phyloP scores from a whole-genome alignment of 768 basidiomycete genomes.

The Boletus tomentosulus region DNA sequence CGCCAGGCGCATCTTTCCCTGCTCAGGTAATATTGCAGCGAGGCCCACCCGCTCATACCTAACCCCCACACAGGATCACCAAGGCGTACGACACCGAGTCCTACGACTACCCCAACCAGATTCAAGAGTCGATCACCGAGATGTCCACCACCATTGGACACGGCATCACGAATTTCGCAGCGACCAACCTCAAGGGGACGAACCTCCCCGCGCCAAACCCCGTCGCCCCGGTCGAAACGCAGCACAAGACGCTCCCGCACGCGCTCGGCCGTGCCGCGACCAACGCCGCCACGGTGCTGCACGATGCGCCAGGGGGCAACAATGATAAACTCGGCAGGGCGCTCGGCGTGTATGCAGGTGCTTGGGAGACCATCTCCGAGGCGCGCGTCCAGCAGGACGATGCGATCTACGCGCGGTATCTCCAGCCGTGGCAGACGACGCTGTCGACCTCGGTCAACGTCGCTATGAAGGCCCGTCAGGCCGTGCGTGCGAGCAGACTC shows the following conservation, averaged over 20 bases:
- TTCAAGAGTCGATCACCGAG: slow-evolving; percentile 78
- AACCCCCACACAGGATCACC: slow-evolving; percentile 53
- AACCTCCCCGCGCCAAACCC: slow-evolving; percentile 72
- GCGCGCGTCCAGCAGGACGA: slow-evolving; percentile 81
- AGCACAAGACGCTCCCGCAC: slow-evolving; percentile 96
- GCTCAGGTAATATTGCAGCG: slow-evolving; percentile 59
- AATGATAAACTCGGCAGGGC: slow-evolving; percentile 75
- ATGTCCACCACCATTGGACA: slow-evolving; percentile 66
- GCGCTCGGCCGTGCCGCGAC: slow-evolving; percentile 83
- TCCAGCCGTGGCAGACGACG: slow-evolving; percentile 86
- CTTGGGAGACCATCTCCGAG: slow-evolving; percentile 78
- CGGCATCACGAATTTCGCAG: slow-evolving; percentile 79
- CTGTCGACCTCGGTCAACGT: slow-evolving; percentile 78
- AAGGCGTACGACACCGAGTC: slow-evolving; percentile 85
- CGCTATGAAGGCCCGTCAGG: slow-evolving; percentile 89
- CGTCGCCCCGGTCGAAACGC: slow-evolving; percentile 48
- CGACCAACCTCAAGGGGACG: slow-evolving; percentile 84
- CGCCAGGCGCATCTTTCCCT: slow-evolving; percentile 69
- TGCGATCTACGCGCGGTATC: slow-evolving; percentile 59
- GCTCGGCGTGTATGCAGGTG: slow-evolving; percentile 71
- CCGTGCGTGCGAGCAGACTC: slow-evolving; percentile 72
- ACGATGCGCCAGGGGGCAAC: slow-evolving; percentile 40
- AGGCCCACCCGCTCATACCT: background rate
- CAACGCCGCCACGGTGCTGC: slow-evolving; percentile 47
- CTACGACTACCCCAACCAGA: slow-evolving; percentile 87